Percentiles rank a stretch among this genome's conserved stretches.
Evolutionary conservation across 352 stramenopile species (phyloP).

Genomic region (Globisporangium paddicum): DNA sequence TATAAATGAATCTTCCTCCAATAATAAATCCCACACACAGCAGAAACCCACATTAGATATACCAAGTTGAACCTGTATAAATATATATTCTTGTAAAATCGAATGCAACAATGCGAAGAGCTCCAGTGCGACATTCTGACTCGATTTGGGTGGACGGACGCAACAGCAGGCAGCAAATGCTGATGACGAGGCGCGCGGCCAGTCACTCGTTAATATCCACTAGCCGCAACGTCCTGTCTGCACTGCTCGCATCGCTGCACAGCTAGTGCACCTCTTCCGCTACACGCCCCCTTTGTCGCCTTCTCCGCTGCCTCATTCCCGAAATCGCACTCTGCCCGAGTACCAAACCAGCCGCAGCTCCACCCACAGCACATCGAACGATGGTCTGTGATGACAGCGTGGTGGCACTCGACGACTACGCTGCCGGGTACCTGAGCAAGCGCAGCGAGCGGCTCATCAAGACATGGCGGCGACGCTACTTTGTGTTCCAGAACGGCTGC

Average conservation of each 20-base stretch:
- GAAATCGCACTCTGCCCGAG: neutral
- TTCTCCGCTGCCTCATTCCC: constrained; percentile 1
- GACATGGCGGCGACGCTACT: constrained; percentile 77
- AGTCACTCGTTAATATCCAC: too few species aligned
- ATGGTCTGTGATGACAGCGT: constrained; percentile 28
- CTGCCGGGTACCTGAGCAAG: constrained; percentile 65
- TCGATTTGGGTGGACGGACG: neutral
- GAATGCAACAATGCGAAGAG: neutral
- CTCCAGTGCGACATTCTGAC: constrained; percentile 2
- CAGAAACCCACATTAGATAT: neutral
- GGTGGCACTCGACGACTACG: constrained; percentile 54
- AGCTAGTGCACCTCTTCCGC: too few species aligned
- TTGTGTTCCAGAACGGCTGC: constrained; percentile 65
- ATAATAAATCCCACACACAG: neutral
- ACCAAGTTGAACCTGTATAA: neutral
- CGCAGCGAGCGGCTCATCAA: constrained; percentile 54
- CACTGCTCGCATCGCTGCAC: neutral
- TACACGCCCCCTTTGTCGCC: too few species aligned
- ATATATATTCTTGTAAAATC: neutral
- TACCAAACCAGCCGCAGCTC: neutral
- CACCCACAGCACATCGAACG: neutral
- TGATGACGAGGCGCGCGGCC: constrained; percentile 4
- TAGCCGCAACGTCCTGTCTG: too few species aligned
- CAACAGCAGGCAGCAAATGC: neutral
- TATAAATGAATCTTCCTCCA: neutral